These are phyloP conservation scores for Jackrogersella minutella DNA, from an alignment of 495 filamentous ascomycete genomes.

Conservation along the genomic window DNA sequence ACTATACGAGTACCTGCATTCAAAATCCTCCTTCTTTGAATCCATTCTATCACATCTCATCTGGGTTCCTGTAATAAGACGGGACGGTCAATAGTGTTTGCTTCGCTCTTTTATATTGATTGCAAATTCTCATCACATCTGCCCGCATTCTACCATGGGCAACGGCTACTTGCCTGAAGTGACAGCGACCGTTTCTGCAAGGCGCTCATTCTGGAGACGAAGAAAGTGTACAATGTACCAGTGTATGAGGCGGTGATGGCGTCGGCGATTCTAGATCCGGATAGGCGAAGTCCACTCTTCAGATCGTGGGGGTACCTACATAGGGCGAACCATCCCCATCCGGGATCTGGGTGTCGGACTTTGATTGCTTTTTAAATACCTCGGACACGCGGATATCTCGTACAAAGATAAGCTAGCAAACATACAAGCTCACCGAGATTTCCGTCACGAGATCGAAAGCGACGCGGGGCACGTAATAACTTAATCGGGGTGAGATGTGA, in stretches of 20 bases:
- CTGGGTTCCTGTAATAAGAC: neutral
- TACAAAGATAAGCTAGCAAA: slow-evolving; percentile 14
- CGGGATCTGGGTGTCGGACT: neutral
- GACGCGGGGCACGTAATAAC: slow-evolving; percentile 11
- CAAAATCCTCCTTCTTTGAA: neutral
- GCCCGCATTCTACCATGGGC: neutral
- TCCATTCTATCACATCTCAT: neutral
- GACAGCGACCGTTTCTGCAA: slow-evolving; percentile 38
- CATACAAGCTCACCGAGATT: neutral
- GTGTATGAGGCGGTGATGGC: slow-evolving; percentile 16
- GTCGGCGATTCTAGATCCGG: slow-evolving; percentile 20
- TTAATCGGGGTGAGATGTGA: slow-evolving; percentile 14
- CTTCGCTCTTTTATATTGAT: slow-evolving; percentile 1
- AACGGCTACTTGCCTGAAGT: slow-evolving; percentile 36
- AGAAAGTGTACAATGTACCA: slow-evolving; percentile 1
- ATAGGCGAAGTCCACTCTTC: slow-evolving; percentile 20
- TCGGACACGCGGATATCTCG: slow-evolving; percentile 5
- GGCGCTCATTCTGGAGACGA: slow-evolving; percentile 27
- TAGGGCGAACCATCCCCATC: slow-evolving; percentile 14
- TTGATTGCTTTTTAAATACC: slow-evolving; percentile 4
- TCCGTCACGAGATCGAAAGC: neutral
- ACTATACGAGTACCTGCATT: neutral
- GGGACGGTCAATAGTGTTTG: slow-evolving; percentile 10
- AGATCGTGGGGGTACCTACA: slow-evolving; percentile 17
- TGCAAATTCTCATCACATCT: neutral